Percentiles rank a stretch among this genome's conserved stretches.
Conservation (phyloP, 129 eudicot genomes). For the Glebionis coronaria region DNA sequence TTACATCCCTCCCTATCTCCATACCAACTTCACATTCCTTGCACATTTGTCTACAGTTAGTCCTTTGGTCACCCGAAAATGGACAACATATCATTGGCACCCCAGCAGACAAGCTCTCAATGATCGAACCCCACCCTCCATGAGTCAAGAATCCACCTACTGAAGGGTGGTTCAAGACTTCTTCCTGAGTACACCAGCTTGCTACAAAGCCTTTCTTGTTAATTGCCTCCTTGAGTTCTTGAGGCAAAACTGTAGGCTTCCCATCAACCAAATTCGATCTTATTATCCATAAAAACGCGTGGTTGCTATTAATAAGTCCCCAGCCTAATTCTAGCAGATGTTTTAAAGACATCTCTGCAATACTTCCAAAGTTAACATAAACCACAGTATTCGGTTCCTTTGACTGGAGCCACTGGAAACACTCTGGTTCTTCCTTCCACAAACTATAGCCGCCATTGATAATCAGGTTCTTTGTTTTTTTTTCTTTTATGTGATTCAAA, state of each 20-base stretch:
- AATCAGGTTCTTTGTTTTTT: neutral
- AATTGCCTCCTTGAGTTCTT: conserved; percentile 24
- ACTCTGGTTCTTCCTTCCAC: conserved; percentile 36
- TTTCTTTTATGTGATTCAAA: conserved; percentile 7
- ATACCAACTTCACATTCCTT: conserved; percentile 30
- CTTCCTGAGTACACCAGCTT: conserved; percentile 40
- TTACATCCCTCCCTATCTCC: conserved; percentile 25
- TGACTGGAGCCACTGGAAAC: conserved; percentile 46
- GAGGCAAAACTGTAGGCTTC: conserved; percentile 22
- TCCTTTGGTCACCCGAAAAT: conserved; percentile 21
- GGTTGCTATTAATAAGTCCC: conserved; percentile 51
- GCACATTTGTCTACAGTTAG: conserved; percentile 31
- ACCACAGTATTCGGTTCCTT: conserved; percentile 39
- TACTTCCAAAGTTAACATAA: conserved; percentile 60
- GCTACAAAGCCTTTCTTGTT: conserved; percentile 22
- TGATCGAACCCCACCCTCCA: conserved; percentile 39
- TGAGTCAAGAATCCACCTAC: conserved; percentile 45
- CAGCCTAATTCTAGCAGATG: conserved; percentile 56
- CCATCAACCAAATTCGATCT: conserved; percentile 32
- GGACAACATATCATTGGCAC: conserved; percentile 43
- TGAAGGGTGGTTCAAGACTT: conserved; percentile 35
- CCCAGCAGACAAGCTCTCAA: conserved; percentile 40
- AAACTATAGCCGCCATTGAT: conserved; percentile 31
- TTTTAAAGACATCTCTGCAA: conserved; percentile 35
- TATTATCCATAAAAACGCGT: conserved; percentile 31